A percentile compares a stretch with the other conserved stretches of the same genome.
Conservation (phyloP, 2,329 filamentous ascomycete species). For the Grosmannia huntii region DNA sequence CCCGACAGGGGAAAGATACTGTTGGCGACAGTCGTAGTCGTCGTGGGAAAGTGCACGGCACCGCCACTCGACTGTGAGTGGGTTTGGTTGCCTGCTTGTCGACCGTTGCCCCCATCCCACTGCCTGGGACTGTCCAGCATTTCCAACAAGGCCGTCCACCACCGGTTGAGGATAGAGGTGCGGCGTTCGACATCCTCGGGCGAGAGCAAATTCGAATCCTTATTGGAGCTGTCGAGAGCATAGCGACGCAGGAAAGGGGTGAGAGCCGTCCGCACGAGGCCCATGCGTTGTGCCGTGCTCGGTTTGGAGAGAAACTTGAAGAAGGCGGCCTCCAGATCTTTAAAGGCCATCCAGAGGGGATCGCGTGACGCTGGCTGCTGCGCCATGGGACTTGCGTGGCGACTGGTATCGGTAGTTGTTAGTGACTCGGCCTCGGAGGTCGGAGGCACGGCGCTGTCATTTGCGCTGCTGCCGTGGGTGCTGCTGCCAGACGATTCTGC, state of each 20-base stretch:
- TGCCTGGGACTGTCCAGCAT: slow-evolving; percentile 51
- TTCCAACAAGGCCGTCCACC: slow-evolving; percentile 77
- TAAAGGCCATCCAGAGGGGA: slow-evolving; percentile 42
- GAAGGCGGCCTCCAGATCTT: slow-evolving; percentile 36
- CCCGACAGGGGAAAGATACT: slow-evolving; percentile 63
- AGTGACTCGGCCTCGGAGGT: slow-evolving; percentile 19
- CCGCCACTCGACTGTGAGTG: slow-evolving; percentile 1
- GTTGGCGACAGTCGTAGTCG: slow-evolving; percentile 20
- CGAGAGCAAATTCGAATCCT: slow-evolving; percentile 36
- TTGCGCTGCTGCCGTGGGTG: slow-evolving; percentile 14
- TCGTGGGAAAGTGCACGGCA: slow-evolving; percentile 9
- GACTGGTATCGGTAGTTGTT: slow-evolving; percentile 32
- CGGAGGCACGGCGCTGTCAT: slow-evolving; percentile 11
- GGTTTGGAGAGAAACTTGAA: slow-evolving; percentile 57
- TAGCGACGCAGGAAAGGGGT: slow-evolving; percentile 67
- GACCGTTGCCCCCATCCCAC: slow-evolving; percentile 4
- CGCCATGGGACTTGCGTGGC: slow-evolving; percentile 23
- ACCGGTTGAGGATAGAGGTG: slow-evolving; percentile 70
- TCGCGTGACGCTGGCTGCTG: slow-evolving; percentile 29
- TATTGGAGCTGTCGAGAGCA: slow-evolving; percentile 52
- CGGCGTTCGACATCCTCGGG: slow-evolving; percentile 74
- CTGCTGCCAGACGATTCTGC: slow-evolving; percentile 15
- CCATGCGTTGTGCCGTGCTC: slow-evolving; percentile 55
- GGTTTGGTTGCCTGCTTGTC: slow-evolving; percentile 8
- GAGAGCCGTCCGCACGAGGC: slow-evolving; percentile 57